These are phyloP conservation scores for Henckelia pumila DNA, from an alignment of 257 asterid species.

Conservation along the genomic window DNA sequence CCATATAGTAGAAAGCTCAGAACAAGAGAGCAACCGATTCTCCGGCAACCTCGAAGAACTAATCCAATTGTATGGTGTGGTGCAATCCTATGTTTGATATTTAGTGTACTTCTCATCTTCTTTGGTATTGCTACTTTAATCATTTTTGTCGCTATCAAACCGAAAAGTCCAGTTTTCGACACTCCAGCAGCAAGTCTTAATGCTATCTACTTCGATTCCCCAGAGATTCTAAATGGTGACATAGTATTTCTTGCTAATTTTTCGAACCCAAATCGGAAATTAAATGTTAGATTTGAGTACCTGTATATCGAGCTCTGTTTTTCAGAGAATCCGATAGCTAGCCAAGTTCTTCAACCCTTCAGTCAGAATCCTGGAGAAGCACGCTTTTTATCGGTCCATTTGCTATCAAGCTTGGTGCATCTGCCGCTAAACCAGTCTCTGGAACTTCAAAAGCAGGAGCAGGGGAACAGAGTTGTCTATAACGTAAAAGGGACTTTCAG, in stretches of 20 bases:
- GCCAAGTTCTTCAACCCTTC: conserved; percentile 56
- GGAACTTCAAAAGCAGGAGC: conserved; percentile 64
- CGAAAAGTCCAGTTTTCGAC: conserved; percentile 65
- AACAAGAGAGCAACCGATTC: conserved; percentile 50
- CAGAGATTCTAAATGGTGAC: conserved; percentile 52
- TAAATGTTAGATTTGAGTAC: conserved; percentile 61
- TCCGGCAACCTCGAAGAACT: conserved; percentile 45
- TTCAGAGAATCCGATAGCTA: conserved; percentile 45
- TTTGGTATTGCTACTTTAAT: conserved; percentile 62
- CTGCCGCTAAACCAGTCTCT: conserved; percentile 56
- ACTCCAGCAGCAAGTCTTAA: conserved; percentile 58
- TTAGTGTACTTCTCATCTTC: conserved; percentile 62
- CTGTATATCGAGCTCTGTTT: conserved; percentile 59
- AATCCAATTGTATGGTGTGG: conserved; percentile 68
- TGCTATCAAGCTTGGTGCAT: conserved; percentile 59
- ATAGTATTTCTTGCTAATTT: conserved; percentile 65
- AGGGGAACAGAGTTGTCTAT: conserved; percentile 55
- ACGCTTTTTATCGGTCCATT: conserved; percentile 45
- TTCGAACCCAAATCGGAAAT: conserved; percentile 75
- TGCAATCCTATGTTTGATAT: conserved; percentile 65
- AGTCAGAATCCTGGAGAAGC: conserved; percentile 42
- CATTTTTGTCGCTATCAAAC: conserved; percentile 51
- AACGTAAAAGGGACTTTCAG: conserved; percentile 58
- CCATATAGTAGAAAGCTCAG: conserved; percentile 33
- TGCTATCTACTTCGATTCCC: conserved; percentile 48